Base-by-base conservation (phyloP, 441 rosid genomes). In the Adansonia gregorii region DNA sequence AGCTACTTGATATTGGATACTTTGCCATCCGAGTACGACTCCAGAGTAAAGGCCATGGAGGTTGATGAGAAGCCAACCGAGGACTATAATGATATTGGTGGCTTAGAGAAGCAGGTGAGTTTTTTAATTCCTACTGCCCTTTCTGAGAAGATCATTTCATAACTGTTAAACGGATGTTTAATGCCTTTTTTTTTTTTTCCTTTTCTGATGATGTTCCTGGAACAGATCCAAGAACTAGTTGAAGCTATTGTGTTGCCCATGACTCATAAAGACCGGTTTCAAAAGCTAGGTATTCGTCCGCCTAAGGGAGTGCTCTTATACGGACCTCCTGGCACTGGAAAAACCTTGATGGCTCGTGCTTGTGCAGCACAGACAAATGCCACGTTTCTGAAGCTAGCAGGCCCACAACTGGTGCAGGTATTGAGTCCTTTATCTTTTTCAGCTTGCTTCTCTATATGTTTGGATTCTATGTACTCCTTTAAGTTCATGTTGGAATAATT, bases 281-380 rank as follows among this genome's bases (percentile, higher is more conserved):
- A 94, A 78, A 95, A 91, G 83, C 82, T 95, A 51, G 99, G 99
- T 41, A 75, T 94, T 73, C 97, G 99, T 35, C 99, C 99, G 75
- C 99, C 99, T 35, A 95, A 95, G 81, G 99, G 99, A 49, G 94
- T 95, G 69, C 97, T 94, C 72, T 85, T 94, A 68, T 94, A 95
- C 85, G 99, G 99, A 58, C 99, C 98, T 79, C 99, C 99, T 54
- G 99, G 99, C 46, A 94, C 98, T 46, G 99, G 98, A 70, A 95
- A 95, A 81, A 95, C 99, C 45, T 78, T 95, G 82, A 95, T 95
- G 99, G 98, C 98, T 0, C 98, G 99, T 81, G 98, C 99, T 52
- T 95, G 99, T 85, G 99, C 99, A 24, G 99, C 98, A 9, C 99
- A 94, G 79, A 95, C 98, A 76, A 95, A 94, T 67, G 99, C 98